phyloP scores from a whole-genome alignment of 192 early-diverging fungal species.

The Mortierella antarctica region DNA sequence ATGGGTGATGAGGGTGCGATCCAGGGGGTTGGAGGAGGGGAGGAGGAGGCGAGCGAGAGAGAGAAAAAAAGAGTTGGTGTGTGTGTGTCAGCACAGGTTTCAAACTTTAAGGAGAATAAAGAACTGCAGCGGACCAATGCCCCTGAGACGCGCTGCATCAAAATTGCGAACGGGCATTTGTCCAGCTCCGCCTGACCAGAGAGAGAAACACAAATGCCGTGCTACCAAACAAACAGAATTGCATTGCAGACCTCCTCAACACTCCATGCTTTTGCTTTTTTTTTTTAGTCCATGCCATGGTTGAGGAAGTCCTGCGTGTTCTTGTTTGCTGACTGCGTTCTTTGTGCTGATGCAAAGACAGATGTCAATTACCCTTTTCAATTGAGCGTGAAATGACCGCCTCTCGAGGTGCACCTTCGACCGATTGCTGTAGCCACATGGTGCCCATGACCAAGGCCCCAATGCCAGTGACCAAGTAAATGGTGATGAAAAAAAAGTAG shows the following conservation, averaged over 20 bases:
- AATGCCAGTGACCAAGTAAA: constrained; percentile 36
- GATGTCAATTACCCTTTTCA: constrained; percentile 29
- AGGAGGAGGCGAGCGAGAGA: neutral
- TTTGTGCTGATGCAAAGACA: neutral
- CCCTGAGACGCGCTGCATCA: too few species aligned
- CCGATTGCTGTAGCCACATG: constrained; percentile 33
- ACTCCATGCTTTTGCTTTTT: neutral
- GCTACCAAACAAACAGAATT: too few species aligned
- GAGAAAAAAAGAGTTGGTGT: neutral
- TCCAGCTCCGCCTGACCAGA: too few species aligned
- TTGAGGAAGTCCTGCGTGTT: neutral
- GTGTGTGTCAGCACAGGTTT: too few species aligned
- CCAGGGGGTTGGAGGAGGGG: neutral
- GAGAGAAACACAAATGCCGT: too few species aligned
- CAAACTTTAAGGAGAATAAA: too few species aligned
- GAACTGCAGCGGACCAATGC: too few species aligned
- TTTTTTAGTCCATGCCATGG: neutral
- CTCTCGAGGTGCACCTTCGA: constrained; percentile 45
- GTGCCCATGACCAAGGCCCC: constrained; percentile 32
- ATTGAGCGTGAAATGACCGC: constrained; percentile 46
- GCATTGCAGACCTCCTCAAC: too few species aligned
- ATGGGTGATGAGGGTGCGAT: neutral
- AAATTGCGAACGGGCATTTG: too few species aligned
- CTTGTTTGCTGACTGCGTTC: too few species aligned
- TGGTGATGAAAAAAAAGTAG: constrained; percentile 29